phyloP scores from a whole-genome alignment of 495 filamentous ascomycete genomes.

The Jackrogersella multiformis region DNA sequence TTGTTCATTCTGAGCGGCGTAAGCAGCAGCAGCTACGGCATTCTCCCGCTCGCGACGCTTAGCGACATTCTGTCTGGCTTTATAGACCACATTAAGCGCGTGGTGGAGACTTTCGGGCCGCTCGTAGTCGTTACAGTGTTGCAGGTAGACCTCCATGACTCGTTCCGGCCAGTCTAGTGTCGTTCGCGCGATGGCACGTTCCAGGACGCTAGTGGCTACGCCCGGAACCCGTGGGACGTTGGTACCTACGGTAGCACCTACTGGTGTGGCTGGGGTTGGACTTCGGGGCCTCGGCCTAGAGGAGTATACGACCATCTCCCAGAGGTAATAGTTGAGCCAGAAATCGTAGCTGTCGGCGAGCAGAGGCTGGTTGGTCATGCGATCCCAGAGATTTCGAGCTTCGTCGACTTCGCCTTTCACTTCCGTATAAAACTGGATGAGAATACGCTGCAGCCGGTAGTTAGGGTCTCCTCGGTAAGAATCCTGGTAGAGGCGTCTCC shows the following conservation, averaged over 20 bases:
- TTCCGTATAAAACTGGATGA: constrained; percentile 88
- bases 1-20: constrained; percentile 51
- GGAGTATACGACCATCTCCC: constrained; percentile 77
- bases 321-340: constrained; percentile 89
- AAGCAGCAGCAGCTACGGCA: constrained; percentile 61
- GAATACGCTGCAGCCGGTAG: constrained; percentile 87
- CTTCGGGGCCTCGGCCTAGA: constrained; percentile 53
- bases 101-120: constrained; percentile 73
- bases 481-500: constrained; percentile 77
- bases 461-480: constrained; percentile 82
- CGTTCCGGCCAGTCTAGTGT: constrained; percentile 93
- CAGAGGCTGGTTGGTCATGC: constrained; percentile 64
- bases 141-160: constrained; percentile 80
- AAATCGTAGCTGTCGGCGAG: constrained; percentile 86
- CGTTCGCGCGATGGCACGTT: constrained; percentile 72
- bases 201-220: constrained; percentile 75
- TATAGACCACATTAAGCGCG: constrained; percentile 74
- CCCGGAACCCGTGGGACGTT: constrained; percentile 57
- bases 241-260: constrained; percentile 35
- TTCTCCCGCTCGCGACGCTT: constrained; percentile 74
- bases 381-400: constrained; percentile 77
- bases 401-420: constrained; percentile 68
- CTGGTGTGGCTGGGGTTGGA: constrained; percentile 53
- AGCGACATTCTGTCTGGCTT: constrained; percentile 68
- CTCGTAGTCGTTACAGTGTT: constrained; percentile 90